Conservation (phyloP, 2,329 filamentous ascomycete species). For the Cladosporium colombiae region DNA sequence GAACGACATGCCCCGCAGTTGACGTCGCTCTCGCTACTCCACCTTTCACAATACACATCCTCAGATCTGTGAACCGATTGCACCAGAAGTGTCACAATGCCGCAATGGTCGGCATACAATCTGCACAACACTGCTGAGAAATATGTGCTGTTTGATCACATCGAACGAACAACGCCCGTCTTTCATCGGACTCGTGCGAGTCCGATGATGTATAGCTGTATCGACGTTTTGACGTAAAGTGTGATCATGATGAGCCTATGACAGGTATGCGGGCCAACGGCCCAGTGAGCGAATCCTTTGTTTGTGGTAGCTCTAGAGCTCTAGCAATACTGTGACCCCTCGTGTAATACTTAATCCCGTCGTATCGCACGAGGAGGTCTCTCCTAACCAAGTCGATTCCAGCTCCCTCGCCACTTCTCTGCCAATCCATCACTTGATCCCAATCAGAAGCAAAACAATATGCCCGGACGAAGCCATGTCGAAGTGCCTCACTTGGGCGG, state of each 20-base stretch:
- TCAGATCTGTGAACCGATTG: neutral
- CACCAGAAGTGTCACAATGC: neutral
- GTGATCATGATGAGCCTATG: neutral
- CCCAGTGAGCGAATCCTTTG: neutral
- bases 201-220: neutral
- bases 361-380: neutral
- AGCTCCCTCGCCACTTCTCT: neutral
- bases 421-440: neutral
- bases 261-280: slow-evolving; percentile 5
- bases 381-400: neutral
- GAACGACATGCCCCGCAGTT: neutral
- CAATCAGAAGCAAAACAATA: slow-evolving; percentile 22
- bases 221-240: neutral
- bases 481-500: slow-evolving; percentile 53
- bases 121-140: neutral
- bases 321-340: neutral
- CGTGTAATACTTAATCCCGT: neutral
- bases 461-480: slow-evolving; percentile 42
- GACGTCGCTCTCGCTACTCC: neutral
- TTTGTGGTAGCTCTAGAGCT: neutral
- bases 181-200: neutral
- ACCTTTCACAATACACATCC: neutral
- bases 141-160: neutral
- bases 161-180: neutral
- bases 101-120: neutral